Conservation (phyloP, 2,329 filamentous ascomycete species). For the Colletotrichum orchidophilum region DNA sequence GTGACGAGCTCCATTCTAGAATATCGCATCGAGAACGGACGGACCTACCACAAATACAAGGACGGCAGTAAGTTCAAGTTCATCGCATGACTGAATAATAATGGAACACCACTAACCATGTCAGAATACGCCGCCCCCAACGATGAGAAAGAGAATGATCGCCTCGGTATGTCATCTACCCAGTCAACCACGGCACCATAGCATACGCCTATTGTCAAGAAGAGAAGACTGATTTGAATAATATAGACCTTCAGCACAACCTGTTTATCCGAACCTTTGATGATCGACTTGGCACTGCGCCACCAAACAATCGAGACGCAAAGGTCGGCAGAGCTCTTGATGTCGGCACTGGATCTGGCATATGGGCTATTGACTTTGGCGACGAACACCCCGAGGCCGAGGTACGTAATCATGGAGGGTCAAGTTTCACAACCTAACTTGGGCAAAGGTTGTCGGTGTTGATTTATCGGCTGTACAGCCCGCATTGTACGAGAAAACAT, state of each 20-base stretch:
- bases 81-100: too few relatives aligned
- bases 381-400: constrained; percentile 24
- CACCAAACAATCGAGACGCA: background rate
- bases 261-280: background rate
- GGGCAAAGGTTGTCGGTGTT: constrained; percentile 58
- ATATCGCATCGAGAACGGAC: constrained; percentile 42
- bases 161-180: background rate
- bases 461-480: constrained; percentile 66
- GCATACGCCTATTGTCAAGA: background rate
- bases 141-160: background rate
- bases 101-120: background rate
- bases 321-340: constrained; percentile 35
- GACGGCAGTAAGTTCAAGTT: background rate
- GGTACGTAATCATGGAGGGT: background rate
- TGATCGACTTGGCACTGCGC: background rate
- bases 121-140: constrained; percentile 11
- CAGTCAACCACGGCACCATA: too few relatives aligned
- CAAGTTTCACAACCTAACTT: constrained; percentile 50
- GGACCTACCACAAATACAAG: constrained; percentile 46
- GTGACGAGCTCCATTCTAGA: background rate
- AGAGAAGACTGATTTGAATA: background rate
- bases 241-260: background rate
- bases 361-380: constrained; percentile 61
- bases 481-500: constrained; percentile 52
- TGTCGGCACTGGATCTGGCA: constrained; percentile 46